Evolutionary conservation across 129 eudicot species (phyloP), one percentile per base, ranked within the genome.

Genomic region (Glebionis coronaria): DNA sequence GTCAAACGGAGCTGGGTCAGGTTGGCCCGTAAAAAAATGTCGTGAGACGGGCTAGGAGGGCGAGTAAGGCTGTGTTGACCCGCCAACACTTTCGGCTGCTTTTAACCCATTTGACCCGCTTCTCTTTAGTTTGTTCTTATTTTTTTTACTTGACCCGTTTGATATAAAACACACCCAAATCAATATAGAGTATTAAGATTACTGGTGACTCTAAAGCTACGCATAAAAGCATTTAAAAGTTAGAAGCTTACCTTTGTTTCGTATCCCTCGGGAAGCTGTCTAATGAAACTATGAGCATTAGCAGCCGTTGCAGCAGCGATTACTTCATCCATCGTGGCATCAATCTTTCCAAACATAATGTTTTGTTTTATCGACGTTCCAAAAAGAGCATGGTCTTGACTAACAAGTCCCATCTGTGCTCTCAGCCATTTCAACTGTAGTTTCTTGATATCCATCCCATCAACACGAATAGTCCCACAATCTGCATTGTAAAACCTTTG

Each of bases 371-470:
- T 85, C 0, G 98, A 88, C n/a, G 96, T 88, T 31, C 96, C 98
- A 71, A 93, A 93, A 12, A 93, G 44, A 0, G 98, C 98, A 42
- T 93, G 95, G 45, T 93, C 98, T 81, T 93, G 98, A 56, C 98
- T 88, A 45, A 93, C 97, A 23, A 93, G 76, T 18, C 98, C 98
- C 98, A 88, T 93, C 63, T 86, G 84, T 31, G 72, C 81, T 68
- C 97, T 82, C 56, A 93, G 58, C 98, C 98, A 88, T 80, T 86
- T 88, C 77, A 93, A 62, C 76, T 79, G 85, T 74, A 88, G 61
- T 16, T 71, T 77, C 70, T 73, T 82, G 56, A 93, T 88, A 66
- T 88, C 92, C 13, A 82, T 69, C 11, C 97, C 95, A 79, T 93
- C 97, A 18, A 93, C 80, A 38, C 80, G 78, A 44, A 93, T 82